Evolutionary conservation across 2,329 filamentous ascomycete species (phyloP).

Genomic region (Talaromyces pinophilus): DNA sequence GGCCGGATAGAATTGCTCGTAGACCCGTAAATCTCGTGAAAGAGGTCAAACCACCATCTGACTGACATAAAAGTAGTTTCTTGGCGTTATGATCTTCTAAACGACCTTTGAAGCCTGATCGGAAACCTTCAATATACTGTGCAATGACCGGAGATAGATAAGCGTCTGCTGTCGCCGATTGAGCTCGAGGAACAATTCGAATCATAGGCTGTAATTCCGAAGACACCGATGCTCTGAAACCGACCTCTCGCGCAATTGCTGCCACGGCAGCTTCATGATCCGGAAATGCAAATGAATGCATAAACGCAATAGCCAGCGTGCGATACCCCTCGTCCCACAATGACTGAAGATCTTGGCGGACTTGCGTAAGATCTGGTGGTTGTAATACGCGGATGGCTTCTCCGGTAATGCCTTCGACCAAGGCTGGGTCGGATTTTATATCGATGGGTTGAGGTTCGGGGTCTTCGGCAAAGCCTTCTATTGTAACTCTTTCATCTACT

Average conservation of each 20-base stretch:
- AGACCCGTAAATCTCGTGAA: slow-evolving; percentile 69
- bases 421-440: slow-evolving; percentile 25
- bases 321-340: slow-evolving; percentile 39
- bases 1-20: slow-evolving; percentile 80
- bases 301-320: slow-evolving; percentile 52
- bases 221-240: slow-evolving; percentile 73
- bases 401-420: slow-evolving; percentile 52
- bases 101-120: slow-evolving; percentile 69
- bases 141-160: slow-evolving; percentile 72
- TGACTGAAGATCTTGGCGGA: slow-evolving; percentile 60
- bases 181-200: slow-evolving; percentile 70
- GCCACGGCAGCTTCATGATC: slow-evolving; percentile 78
- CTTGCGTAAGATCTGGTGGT: slow-evolving; percentile 56
- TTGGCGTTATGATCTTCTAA: slow-evolving; percentile 70
- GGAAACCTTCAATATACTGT: slow-evolving; percentile 60
- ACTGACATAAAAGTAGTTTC: slow-evolving; percentile 81
- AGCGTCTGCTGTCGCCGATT: slow-evolving; percentile 72
- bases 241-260: slow-evolving; percentile 70
- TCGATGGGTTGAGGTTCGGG: slow-evolving; percentile 26
- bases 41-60: slow-evolving; percentile 66
- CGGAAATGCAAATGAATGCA: slow-evolving; percentile 85
- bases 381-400: slow-evolving; percentile 69
- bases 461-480: slow-evolving; percentile 38
- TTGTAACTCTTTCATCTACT: slow-evolving; percentile 49
- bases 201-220: slow-evolving; percentile 79